Evolutionary conservation across 352 stramenopile genomes (phyloP), one percentile per base, ranked within the genome.

Genomic region (Phytophthora brassicae): DNA sequence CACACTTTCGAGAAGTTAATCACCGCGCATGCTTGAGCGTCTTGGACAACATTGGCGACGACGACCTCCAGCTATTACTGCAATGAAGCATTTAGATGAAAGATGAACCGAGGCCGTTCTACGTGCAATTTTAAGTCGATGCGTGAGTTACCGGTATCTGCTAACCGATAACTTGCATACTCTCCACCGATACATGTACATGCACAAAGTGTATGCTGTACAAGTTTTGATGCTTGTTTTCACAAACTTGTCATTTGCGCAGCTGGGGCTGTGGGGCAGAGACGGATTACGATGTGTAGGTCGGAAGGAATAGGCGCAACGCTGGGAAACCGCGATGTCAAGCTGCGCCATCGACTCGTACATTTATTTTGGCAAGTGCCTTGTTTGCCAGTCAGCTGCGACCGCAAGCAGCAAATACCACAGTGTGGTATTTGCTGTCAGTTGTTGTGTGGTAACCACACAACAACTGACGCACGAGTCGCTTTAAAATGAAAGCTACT

Each of bases 1-100:
- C 61, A 4, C 81, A 91, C 54, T 94, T 94, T 39, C 69, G 74
- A 47, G 70, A 89, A 38, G 84, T 91, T 36, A 94, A 92, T 55
- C 46, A 55, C 29, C 82, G 85, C 39, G 76, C 79, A 14, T 91
- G 81, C 51, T 60, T 85, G 22, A 81, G 77, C 4, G 60, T 86
- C 16, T 58, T 94, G n/a, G 77, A 90, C 50, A 84, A 87, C 52
- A 49, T 89, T 38, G 44, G 63, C 8, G 60, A 67, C 11, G 58
- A 70, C 41, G 71, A 79, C 2, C 36, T 80, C 26, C 38, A 65
- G 38, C n/a, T n/a, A n/a, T 26, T 66, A 20, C 26, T 77, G 23
- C 44, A 65, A 47, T 66, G 50, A 67, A 31, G 46, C 36, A 11
- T 22, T 47, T 41, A 22, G 26, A 49, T 35, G 41, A 33, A 36